Evolutionary conservation across 768 basidiomycete species (phyloP), one percentile per base, ranked within the genome.

Genomic region (Boletus vermiculosoides): DNA sequence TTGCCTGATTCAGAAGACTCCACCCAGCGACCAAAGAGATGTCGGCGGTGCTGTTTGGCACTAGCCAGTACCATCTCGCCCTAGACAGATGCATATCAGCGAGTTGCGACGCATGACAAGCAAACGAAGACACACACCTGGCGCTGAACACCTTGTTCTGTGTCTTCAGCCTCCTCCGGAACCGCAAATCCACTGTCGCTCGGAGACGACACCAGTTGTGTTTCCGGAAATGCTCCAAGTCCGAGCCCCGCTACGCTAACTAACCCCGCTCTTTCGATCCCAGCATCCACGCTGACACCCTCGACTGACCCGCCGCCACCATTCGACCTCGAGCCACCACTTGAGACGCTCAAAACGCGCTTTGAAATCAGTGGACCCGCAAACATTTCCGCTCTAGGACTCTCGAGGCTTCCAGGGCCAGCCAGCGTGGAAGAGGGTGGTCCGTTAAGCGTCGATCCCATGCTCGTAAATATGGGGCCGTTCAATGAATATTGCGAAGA

Each of bases 21-120:
- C 2, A 58, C 48, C 0, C 85, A 84, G 9, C 80, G 82, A n/a
- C 87, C 83, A 64, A 90, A 90, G 12, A 88, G 62, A 13, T 79
- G 77, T 8, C 81, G 76, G 10, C 83, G 80, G 61, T 79, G 77
- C 50, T 52, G 41, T 23, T 69, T 80, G 0, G 67, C 72, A 23
- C 65, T 41, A 8, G 71, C 58, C 20, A 76, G 73, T 16, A 72
- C 72, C 50, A 74, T 71, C 62, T 88, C 87, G 45, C 79, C 78
- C 86, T 88, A 66, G 53, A 16, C n/a, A 4, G n/a, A 52, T 2
- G 11, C 13, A 3, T 5, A 37, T 58, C 44, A 60, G 47, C 18
- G 1, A 11, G 13, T 34, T 36, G 9, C n/a, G 4, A 31, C 4
- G 51, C 58, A 9, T 1, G 39, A 46, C 37, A 22, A 34, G 11